A percentile compares a stretch with the other conserved stretches of the same genome.
Conservation (phyloP, 2,329 filamentous ascomycete genomes). For the Xylariaceae sp. region DNA sequence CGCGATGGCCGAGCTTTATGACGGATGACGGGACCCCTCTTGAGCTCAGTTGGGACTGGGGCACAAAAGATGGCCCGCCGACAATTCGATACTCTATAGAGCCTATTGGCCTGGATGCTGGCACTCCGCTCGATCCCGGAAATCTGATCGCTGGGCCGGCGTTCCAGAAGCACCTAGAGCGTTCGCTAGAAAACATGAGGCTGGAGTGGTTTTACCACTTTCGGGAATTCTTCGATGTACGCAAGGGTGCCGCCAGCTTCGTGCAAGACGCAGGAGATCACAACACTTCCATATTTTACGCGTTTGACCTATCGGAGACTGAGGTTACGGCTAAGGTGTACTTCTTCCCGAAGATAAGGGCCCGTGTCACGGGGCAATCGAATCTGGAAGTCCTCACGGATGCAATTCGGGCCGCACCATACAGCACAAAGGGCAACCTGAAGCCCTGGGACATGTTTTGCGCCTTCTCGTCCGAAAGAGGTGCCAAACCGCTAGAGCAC, state of each 20-base stretch:
- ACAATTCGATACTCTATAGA: slow-evolving; percentile 15
- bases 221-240: slow-evolving; percentile 1
- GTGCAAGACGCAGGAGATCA: slow-evolving; percentile 4
- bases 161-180: slow-evolving; percentile 1
- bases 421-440: slow-evolving; percentile 3
- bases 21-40: not conserved
- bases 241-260: not conserved
- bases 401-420: slow-evolving; percentile 5
- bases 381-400: slow-evolving; percentile 10
- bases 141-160: slow-evolving; percentile 6
- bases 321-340: slow-evolving; percentile 8
- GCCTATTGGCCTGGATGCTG: slow-evolving; percentile 9
- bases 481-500: not conserved
- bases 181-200: slow-evolving; percentile 3
- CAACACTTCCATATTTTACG: slow-evolving; percentile 8
- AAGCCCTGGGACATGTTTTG: slow-evolving; percentile 6
- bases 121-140: slow-evolving; percentile 8
- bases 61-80: slow-evolving; percentile 1
- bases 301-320: slow-evolving; percentile 6
- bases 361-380: not conserved
- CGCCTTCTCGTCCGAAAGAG: not conserved
- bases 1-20: slow-evolving; percentile 4
- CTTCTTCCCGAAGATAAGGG: slow-evolving; percentile 9
- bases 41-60: slow-evolving; percentile 8
- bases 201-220: slow-evolving; percentile 14